phyloP scores from a whole-genome alignment of 2,329 filamentous ascomycete genomes.

The Bipolaris sorokiniana region DNA sequence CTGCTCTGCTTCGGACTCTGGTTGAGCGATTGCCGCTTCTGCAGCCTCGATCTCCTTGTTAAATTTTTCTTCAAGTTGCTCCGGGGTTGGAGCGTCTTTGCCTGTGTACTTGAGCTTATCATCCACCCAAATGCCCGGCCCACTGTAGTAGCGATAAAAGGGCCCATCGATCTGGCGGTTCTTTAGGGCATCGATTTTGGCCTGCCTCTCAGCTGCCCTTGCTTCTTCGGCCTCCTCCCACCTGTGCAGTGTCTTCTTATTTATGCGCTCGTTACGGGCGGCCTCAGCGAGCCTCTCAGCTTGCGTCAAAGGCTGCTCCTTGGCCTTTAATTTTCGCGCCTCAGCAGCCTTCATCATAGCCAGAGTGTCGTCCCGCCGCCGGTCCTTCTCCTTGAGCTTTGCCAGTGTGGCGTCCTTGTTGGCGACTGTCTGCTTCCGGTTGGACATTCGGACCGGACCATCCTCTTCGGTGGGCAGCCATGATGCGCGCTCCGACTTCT shows the following conservation, averaged over 20 bases:
- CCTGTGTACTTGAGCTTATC: slow-evolving; percentile 76
- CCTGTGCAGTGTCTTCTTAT: slow-evolving; percentile 86
- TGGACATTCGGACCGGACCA: slow-evolving; percentile 66
- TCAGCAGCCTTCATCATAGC: slow-evolving; percentile 67
- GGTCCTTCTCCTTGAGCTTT: slow-evolving; percentile 76
- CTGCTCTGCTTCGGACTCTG: slow-evolving; percentile 11
- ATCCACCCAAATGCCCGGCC: slow-evolving; percentile 80
- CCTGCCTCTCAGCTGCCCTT: slow-evolving; percentile 80
- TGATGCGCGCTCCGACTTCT: slow-evolving; percentile 73
- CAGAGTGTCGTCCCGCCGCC: slow-evolving; percentile 72
- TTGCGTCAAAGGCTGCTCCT: slow-evolving; percentile 84
- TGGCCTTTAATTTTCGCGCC: slow-evolving; percentile 70
- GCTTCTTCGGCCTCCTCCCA: slow-evolving; percentile 95
- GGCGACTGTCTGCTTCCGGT: slow-evolving; percentile 66
- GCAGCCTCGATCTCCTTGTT: slow-evolving; percentile 35
- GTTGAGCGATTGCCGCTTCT: slow-evolving; percentile 12
- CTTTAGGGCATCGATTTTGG: slow-evolving; percentile 84
- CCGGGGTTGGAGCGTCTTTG: slow-evolving; percentile 45
- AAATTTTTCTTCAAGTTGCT: slow-evolving; percentile 47
- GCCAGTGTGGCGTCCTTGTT: slow-evolving; percentile 65
- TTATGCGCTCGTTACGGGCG: slow-evolving; percentile 80
- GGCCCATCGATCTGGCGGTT: slow-evolving; percentile 86
- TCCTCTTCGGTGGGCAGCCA: slow-evolving; percentile 71
- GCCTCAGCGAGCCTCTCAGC: slow-evolving; percentile 84
- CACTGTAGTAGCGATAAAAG: slow-evolving; percentile 91